Evolutionary conservation across 2,329 filamentous ascomycete species (phyloP), one percentile per base, ranked within the genome.

Genomic region (Hypocreales sp.): DNA sequence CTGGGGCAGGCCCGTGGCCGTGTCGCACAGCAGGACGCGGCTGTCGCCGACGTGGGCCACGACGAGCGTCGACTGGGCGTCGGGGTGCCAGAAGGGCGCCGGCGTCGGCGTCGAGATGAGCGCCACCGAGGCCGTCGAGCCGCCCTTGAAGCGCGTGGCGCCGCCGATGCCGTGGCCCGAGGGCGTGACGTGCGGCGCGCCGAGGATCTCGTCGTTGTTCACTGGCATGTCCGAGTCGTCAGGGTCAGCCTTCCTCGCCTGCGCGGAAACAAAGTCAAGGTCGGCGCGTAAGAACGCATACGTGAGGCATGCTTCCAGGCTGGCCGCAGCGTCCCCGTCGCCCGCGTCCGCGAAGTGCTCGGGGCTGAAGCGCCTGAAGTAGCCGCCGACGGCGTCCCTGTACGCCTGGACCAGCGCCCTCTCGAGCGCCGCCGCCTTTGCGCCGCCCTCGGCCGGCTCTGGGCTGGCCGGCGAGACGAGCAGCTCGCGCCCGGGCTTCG

Each of bases 211-310:
- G 44, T 86, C 72, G 36, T 77, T 69, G 53, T 93, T 93, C 25
- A 94, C 60, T 1, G 86, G 84, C 15, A 67, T 62, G 46, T 94
- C 86, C 4, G 70, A 61, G 41, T 92, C 80, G 36, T 79, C 67
- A 0, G 74, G 65, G 40, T 79, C 69, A n/a, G 74, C 65, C 48
- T 92, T 92, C 24, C 71, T 67, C 5, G 84, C 84, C 53, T 95
- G 87, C 1, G 83, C 84, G 5, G 79, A 72, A 29, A 95, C 76
- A 44, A 98, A 98, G 53, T 95, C 87, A 27, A 94, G 71, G 49
- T 98, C 90, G 19, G 86, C 84, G 40, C 83, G 80, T 26, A 98
- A 64, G 44, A 98, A 98, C 14, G 87, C 83, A 52, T 95, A 95
- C 32, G 79, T 79, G 28, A 98, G 61, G 20, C 92, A 72, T 1